Base-by-base conservation (phyloP, 352 stramenopile genomes). In the Phytophthora pluvialis region DNA sequence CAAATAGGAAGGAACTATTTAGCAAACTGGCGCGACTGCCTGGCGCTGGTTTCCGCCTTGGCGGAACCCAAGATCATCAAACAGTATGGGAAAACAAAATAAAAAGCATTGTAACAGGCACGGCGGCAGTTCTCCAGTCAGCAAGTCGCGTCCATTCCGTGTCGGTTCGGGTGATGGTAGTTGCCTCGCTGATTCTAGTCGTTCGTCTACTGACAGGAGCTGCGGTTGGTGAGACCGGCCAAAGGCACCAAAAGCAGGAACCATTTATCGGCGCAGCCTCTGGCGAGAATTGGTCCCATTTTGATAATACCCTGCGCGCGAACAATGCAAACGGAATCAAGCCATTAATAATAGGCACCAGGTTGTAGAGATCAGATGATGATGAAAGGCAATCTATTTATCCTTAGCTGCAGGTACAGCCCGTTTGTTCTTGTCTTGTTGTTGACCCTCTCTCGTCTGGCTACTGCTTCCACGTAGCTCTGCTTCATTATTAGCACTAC, bases 1-100 rank as follows among this genome's bases (percentile, higher is more conserved):
- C 54, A 66, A 74, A 77, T 78, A 78, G 70, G 70, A 78, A 72
- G 53, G 70, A 74, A 78, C 70, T 78, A 78, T 78, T 78, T 78
- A 78, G 57, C 53, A 68, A 62, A 75, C 52, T 33, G 11, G 53
- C 10, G 36, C 31, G 36, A 54, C 44, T 54, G 60, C 31, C 60
- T 62, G 32, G 43, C 48, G 32, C 48, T 51, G 47, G 56, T 67
- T 58, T 67, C 55, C 60, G 46, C 52, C 50, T 63, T 65, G 51
- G 64, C 43, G 50, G 46, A 50, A 44, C 43, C 67, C 62, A 71
- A 70, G 38, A 70, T 55, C 39, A 60, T 57, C 43, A 18, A 58
- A 39, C 43, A 64, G 52, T 64, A 74, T 71, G 42, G 28, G 31
- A 71, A 74, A 73, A 56, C 38, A 51, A 73, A 72, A 70, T 66